Base-by-base conservation (phyloP, 306 rosid species). In the Dalbergia oliveri region DNA sequence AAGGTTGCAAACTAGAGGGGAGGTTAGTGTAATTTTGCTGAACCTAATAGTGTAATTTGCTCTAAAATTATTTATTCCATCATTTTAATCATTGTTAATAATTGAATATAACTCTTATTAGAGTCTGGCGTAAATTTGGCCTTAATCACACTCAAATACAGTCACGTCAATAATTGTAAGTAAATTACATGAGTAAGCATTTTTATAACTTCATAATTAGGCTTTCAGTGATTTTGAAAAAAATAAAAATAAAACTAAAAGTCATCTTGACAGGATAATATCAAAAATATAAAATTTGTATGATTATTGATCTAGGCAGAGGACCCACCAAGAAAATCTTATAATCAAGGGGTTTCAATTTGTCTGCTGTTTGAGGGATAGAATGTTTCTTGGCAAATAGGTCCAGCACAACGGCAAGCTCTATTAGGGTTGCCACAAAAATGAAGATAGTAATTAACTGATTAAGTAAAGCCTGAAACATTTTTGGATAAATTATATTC, bases 331-430 rank as follows among this genome's bases (percentile, higher is more conserved):
- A 68, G 57, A 41, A 34, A 66, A 73, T 51, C 57, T 58, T 23
- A 6, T 53, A 58, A 72, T 58, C 45, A 75, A 41, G 84, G 81
- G 80, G 54, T 57, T 72, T 23, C 4, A 65, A 51, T 86, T 81
- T 84, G 77, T 82, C 73, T 58, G 49, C 56, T 74, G 69, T 37
- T 49, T 0, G 53, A 9, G 39, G 56, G 15, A 67, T 45, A 53
- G n/a, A 69, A 65, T 75, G 47, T 76, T 31, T 62, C 10, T 43
- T 71, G 64, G 23, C 61, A 67, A 39, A 68, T 74, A 82, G 86
- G 86, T 75, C 87, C 83, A 74, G 64, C 79, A 65, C 66, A 78
- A 78, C 23, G 23, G 1, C 23, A 21, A 21, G 23, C 23, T 21
- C 23, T 21, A 9, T 64, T 33, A 9, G 57, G 50, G 72, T 64